Percentiles rank a stretch among this genome's conserved stretches.
These are phyloP conservation scores for Marasmius tenuissimus DNA, from an alignment of 1,284 basidiomycete genomes.

Conservation along the genomic window DNA sequence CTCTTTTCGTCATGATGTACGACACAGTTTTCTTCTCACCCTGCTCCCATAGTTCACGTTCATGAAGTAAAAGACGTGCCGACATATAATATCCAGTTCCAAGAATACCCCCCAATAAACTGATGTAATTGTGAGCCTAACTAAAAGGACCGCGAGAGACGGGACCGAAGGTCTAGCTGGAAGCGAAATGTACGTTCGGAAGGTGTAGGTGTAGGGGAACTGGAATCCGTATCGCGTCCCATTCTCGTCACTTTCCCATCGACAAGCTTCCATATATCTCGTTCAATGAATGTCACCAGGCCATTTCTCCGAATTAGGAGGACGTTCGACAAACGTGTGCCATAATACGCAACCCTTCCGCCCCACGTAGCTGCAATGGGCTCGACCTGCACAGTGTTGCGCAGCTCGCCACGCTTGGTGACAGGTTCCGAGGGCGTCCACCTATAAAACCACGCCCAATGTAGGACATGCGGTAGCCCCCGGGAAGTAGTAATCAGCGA, in stretches of 20 bases:
- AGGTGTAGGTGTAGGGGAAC: slow-evolving; percentile 15
- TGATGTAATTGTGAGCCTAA: neutral
- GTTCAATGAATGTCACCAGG: slow-evolving; percentile 64
- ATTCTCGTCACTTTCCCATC: slow-evolving; percentile 36
- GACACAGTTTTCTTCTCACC: neutral
- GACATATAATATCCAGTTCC: slow-evolving; percentile 17
- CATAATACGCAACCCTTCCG: slow-evolving; percentile 44
- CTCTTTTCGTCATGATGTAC: slow-evolving; percentile 2
- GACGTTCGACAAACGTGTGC: slow-evolving; percentile 73
- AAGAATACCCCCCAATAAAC: neutral
- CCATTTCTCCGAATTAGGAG: slow-evolving; percentile 65
- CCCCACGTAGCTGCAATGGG: slow-evolving; percentile 35
- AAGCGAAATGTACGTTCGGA: slow-evolving; percentile 56
- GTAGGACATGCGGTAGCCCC: slow-evolving; percentile 10
- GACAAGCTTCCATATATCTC: slow-evolving; percentile 62
- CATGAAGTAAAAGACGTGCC: neutral
- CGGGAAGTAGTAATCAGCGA: neutral
- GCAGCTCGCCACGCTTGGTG: slow-evolving; percentile 49
- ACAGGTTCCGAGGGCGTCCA: slow-evolving; percentile 49
- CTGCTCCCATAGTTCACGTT: neutral
- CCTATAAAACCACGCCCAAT: slow-evolving; percentile 27
- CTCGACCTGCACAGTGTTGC: slow-evolving; percentile 60
- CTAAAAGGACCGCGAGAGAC: neutral
- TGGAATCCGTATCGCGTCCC: slow-evolving; percentile 23
- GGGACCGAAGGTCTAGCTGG: slow-evolving; percentile 30